Evolutionary conservation across 495 filamentous ascomycete species (phyloP), one percentile per base, ranked within the genome.

Genomic region (Trichoderma erinaceum): DNA sequence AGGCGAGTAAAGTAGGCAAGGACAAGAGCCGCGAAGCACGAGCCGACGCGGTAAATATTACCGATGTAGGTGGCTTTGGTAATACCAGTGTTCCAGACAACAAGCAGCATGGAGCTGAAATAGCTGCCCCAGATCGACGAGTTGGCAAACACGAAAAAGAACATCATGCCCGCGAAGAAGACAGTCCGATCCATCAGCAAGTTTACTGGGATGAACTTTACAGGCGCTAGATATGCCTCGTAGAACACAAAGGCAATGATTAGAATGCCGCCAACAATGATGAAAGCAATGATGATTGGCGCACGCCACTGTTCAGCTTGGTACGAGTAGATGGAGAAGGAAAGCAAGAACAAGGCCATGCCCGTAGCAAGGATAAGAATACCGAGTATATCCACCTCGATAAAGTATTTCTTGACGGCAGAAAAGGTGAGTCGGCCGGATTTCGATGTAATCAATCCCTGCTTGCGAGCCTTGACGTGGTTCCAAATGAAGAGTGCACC

Each of bases 101-200:
- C 85, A 72, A 85, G 82, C n/a, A 87, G 75, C 78, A 84, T 88
- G 38, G 84, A 84, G 66, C 72, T 79, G 78, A 85, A 86, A 72
- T 86, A 87, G 38, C 79, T 73, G 65, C 84, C 81, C 85, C 85
- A 89, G 73, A 77, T 83, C 71, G 85, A 85, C 75, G 83, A 88
- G 69, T 79, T 83, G 75, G 89, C 79, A 73, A 85, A 87, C 13
- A 88, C 70, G 29, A 82, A 70, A 0, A 76, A 80, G 3, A 84
- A 74, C 41, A 86, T 78, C 29, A 82, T 66, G 71, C 83, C 86
- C 15, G 86, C 86, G 63, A 84, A 85, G 16, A 88, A 68, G 35
- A 89, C 84, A 21, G 86, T 87, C 64, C 85, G 83, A 69, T 87
- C 82, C 66, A 76, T 80, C 71, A 90, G 77, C 18, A 88, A 77